Evolutionary conservation across 768 basidiomycete genomes (phyloP).

Genomic region (Hydnomerulius pinastri): DNA sequence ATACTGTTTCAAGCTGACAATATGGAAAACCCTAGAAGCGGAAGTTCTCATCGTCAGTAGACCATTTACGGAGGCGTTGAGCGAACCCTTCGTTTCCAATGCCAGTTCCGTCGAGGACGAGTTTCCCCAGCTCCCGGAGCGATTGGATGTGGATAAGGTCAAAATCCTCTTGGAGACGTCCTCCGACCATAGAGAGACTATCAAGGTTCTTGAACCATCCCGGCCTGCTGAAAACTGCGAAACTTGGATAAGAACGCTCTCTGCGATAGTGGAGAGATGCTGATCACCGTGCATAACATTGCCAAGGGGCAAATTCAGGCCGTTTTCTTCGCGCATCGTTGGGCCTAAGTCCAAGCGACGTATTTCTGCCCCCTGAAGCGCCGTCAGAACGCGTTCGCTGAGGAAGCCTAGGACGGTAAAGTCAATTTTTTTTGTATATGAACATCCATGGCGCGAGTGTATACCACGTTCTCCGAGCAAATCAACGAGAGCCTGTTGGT

Average conservation of each 20-base stretch:
- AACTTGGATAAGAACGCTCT: slow-evolving; percentile 3
- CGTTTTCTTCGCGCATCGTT: slow-evolving; percentile 48
- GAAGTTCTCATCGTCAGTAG: slow-evolving; percentile 8
- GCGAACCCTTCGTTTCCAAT: slow-evolving; percentile 65
- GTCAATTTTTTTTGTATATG: slow-evolving; percentile 28
- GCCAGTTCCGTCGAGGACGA: slow-evolving; percentile 53
- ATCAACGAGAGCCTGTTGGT: slow-evolving; percentile 46
- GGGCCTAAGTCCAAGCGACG: slow-evolving; percentile 45
- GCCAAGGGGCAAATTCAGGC: slow-evolving; percentile 48
- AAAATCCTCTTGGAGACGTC: slow-evolving; percentile 43
- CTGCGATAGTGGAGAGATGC: neutral
- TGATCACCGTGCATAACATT: slow-evolving; percentile 45
- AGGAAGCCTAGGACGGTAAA: slow-evolving; percentile 43
- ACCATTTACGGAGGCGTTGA: neutral
- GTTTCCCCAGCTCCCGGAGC: slow-evolving; percentile 48
- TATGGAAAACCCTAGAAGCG: slow-evolving; percentile 52
- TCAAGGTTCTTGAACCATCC: slow-evolving; percentile 52
- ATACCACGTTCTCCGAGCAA: slow-evolving; percentile 25
- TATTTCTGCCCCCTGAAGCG: slow-evolving; percentile 50
- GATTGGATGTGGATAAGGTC: slow-evolving; percentile 55
- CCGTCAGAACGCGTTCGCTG: slow-evolving; percentile 43
- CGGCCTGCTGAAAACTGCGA: slow-evolving; percentile 51
- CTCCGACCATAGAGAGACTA: slow-evolving; percentile 51
- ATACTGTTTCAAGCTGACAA: slow-evolving; percentile 55
- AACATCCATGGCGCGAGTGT: slow-evolving; percentile 28